phyloP scores from a whole-genome alignment of 768 basidiomycete genomes.

The Tricholoma bakamatsutake region DNA sequence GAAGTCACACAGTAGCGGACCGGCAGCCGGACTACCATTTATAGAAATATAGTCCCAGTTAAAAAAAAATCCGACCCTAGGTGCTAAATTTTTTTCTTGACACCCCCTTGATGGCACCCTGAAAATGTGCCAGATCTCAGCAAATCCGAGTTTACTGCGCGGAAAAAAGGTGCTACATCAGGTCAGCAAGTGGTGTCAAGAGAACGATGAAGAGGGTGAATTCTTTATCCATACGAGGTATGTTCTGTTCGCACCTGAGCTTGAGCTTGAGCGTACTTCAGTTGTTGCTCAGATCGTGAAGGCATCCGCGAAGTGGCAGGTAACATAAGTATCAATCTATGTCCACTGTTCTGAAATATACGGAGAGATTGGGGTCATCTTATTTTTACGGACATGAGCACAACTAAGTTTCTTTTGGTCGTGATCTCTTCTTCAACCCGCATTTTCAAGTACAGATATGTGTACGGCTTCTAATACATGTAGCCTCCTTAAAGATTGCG shows the following conservation, averaged over 20 bases:
- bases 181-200: background rate
- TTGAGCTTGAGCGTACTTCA: background rate
- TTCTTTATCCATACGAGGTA: slow-evolving; percentile 1
- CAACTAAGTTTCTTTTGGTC: background rate
- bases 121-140: background rate
- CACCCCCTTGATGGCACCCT: too few relatives aligned
- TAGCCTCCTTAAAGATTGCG: background rate
- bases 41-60: too few relatives aligned
- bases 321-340: background rate
- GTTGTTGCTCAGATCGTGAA: background rate
- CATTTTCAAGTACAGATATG: background rate
- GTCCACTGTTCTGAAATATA: background rate
- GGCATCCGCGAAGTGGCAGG: background rate
- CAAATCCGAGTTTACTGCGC: background rate
- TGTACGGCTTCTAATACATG: background rate
- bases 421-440: background rate
- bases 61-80: too few relatives aligned
- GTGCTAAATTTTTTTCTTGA: too few relatives aligned
- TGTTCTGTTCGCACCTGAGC: background rate
- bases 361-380: background rate
- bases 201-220: background rate
- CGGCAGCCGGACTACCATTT: too few relatives aligned
- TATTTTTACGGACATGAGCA: background rate
- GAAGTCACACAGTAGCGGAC: too few relatives aligned
- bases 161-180: background rate